Percentiles rank a stretch among this genome's conserved stretches.
phyloP scores from a whole-genome alignment of 495 filamentous ascomycete genomes.

The Penicillium malachiteum region DNA sequence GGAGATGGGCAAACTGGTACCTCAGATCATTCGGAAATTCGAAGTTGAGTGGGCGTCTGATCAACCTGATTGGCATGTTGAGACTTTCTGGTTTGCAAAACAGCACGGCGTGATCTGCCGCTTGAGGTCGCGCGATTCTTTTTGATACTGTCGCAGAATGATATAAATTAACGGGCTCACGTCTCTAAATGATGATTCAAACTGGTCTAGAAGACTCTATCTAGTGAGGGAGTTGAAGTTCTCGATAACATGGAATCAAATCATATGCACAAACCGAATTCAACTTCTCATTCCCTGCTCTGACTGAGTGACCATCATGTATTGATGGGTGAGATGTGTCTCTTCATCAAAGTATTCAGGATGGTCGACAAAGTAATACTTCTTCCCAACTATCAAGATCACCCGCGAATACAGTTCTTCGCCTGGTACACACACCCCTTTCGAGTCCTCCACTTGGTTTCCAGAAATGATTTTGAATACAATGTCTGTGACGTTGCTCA shows the following conservation, averaged over 20 bases:
- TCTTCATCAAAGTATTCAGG: constrained; percentile 5
- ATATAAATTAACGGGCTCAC: not conserved
- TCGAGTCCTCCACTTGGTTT: constrained; percentile 14
- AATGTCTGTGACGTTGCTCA: constrained; percentile 1
- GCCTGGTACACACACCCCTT: constrained; percentile 5
- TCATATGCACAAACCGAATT: not conserved
- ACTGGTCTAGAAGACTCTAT: not conserved
- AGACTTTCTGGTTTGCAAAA: constrained; percentile 19
- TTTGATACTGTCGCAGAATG: not conserved
- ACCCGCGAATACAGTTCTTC: constrained; percentile 12
- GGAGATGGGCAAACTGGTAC: constrained; percentile 16
- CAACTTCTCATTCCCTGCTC: not conserved
- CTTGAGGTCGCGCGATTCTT: constrained; percentile 1
- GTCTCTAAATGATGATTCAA: not conserved
- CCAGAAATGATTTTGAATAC: constrained; percentile 10
- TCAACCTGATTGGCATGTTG: constrained; percentile 10
- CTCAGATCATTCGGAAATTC: constrained; percentile 10
- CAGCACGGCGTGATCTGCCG: constrained; percentile 17
- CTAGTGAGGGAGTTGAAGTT: not conserved
- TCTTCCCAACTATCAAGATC: constrained; percentile 13
- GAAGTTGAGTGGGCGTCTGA: constrained; percentile 18
- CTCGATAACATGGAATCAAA: not conserved
- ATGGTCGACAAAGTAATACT: constrained; percentile 17
- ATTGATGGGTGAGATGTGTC: not conserved
- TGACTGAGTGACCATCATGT: not conserved